These are phyloP conservation scores for Chondrus crispus DNA, from an alignment of 23 red algal species.

Conservation along the genomic window DNA sequence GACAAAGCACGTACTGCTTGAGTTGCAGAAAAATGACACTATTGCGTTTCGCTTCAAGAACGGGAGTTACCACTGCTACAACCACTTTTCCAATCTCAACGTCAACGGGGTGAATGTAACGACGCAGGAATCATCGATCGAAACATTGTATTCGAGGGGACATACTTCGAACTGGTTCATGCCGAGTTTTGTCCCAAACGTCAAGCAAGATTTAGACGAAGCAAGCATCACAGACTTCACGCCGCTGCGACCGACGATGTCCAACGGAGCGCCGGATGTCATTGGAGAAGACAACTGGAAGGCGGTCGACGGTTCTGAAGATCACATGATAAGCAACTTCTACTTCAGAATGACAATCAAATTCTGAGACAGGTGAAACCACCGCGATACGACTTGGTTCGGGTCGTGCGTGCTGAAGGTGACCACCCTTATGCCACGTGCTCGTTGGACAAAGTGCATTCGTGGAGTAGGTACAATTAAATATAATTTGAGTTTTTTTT, in stretches of 20 bases:
- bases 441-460: too few relatives aligned
- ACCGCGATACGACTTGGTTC: too few relatives aligned
- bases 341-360: constrained; percentile 62
- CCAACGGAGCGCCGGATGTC: background rate
- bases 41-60: constrained; percentile 31
- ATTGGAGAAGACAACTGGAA: constrained; percentile 25
- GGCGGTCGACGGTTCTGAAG: background rate
- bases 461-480: too few relatives aligned
- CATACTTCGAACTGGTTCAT: constrained; percentile 10
- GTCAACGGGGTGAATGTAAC: constrained; percentile 6
- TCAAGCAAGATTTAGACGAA: background rate
- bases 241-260: background rate
- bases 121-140: background rate
- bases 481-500: too few relatives aligned
- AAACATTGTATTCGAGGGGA: background rate
- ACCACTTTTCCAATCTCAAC: background rate
- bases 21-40: constrained; percentile 1
- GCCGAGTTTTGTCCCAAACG: constrained; percentile 3
- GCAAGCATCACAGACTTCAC: background rate
- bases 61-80: constrained; percentile 51
- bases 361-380: too few relatives aligned
- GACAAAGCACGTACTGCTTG: constrained; percentile 6
- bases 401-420: too few relatives aligned
- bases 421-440: too few relatives aligned
- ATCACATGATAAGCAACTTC: constrained; percentile 43